Evolutionary conservation across 306 rosid species (phyloP).

Genomic region (Cajanus cajan): DNA sequence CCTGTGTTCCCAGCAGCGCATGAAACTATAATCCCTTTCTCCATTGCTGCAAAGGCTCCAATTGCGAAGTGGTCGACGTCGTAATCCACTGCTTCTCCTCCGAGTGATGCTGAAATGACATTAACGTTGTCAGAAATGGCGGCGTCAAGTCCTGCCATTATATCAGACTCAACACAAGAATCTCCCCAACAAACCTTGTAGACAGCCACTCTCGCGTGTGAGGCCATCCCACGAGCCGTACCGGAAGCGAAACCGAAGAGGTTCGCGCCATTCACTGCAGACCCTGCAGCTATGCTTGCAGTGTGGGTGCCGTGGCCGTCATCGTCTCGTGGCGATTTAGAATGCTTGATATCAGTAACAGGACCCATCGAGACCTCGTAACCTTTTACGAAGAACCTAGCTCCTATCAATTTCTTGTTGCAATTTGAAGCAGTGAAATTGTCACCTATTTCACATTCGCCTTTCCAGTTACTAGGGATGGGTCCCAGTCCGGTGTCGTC

Average conservation of each 20-base stretch:
- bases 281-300: slow-evolving; percentile 69
- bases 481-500: slow-evolving; percentile 66
- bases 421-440: slow-evolving; percentile 62
- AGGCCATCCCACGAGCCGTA: slow-evolving; percentile 83
- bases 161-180: slow-evolving; percentile 55
- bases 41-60: slow-evolving; percentile 79
- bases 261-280: slow-evolving; percentile 49
- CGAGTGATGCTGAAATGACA: slow-evolving; percentile 73
- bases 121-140: slow-evolving; percentile 73
- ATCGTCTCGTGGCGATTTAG: slow-evolving; percentile 66
- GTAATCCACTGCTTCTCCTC: slow-evolving; percentile 52
- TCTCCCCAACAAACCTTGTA: slow-evolving; percentile 78
- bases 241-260: slow-evolving; percentile 65
- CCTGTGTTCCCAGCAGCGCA: slow-evolving; percentile 78
- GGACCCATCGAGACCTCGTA: slow-evolving; percentile 43
- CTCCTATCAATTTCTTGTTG: slow-evolving; percentile 74
- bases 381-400: slow-evolving; percentile 58
- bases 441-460: slow-evolving; percentile 58
- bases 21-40: slow-evolving; percentile 70
- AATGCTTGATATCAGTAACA: slow-evolving; percentile 41
- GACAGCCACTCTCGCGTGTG: slow-evolving; percentile 59
- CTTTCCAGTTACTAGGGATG: slow-evolving; percentile 68
- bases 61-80: slow-evolving; percentile 51
- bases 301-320: slow-evolving; percentile 94
- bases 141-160: slow-evolving; percentile 65